Evolutionary conservation across 176 grass and related monocot genomes (phyloP).

Genomic region (Juncus effusus): DNA sequence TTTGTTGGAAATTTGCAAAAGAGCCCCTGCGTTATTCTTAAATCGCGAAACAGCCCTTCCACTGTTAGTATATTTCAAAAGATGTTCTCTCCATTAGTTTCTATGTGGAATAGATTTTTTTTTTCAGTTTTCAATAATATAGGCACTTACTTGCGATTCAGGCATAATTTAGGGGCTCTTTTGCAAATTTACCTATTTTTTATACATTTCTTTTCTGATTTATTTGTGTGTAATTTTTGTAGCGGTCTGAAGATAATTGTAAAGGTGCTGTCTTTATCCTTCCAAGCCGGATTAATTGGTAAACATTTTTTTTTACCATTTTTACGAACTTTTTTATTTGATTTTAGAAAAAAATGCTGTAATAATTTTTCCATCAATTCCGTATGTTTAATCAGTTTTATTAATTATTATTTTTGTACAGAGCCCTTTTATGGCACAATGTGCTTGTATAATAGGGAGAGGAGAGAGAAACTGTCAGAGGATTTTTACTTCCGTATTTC

Average conservation of each 20-base stretch:
- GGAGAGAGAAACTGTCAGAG: conserved; percentile 91
- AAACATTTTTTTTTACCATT: conserved; percentile 29
- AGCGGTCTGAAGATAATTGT: conserved; percentile 97
- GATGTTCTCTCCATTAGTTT: neutral
- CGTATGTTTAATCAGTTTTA: conserved; percentile 1
- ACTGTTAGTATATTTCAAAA: conserved; percentile 1
- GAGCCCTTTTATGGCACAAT: conserved; percentile 95
- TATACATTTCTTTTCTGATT: conserved; percentile 23
- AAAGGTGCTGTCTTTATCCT: conserved; percentile 92
- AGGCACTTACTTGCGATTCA: too few relatives aligned
- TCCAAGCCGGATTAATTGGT: conserved; percentile 95
- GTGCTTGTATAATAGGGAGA: conserved; percentile 98
- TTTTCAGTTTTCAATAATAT: too few relatives aligned
- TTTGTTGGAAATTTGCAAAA: conserved; percentile 5
- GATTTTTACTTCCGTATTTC: conserved; percentile 85
- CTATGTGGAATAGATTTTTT: too few relatives aligned
- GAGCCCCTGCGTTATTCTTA: neutral
- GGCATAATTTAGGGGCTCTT: too few relatives aligned
- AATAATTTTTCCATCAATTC: conserved; percentile 14
- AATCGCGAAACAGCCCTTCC: neutral
- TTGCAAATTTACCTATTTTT: too few relatives aligned
- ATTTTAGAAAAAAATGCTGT: conserved; percentile 9
- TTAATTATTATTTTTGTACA: conserved; percentile 23
- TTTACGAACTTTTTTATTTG: conserved; percentile 16
- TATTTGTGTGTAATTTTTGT: conserved; percentile 17